phyloP scores from a whole-genome alignment of 2,329 filamentous ascomycete species.

The Chaetothyriales sp. region DNA sequence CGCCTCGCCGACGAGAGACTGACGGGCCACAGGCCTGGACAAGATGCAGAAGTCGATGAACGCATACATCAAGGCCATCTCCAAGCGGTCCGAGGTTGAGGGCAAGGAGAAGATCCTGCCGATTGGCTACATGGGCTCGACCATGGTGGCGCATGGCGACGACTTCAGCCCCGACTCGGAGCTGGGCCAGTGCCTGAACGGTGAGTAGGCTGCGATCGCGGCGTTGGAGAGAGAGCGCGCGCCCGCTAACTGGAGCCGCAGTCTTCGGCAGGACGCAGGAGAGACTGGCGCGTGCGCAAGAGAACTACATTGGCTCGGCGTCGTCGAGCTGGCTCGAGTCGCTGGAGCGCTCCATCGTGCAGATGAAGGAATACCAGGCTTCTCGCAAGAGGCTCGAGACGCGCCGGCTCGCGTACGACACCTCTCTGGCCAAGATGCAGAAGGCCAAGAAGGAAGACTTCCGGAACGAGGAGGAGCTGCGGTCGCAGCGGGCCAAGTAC shows the following conservation, averaged over 20 bases:
- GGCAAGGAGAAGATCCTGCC: constrained; percentile 81
- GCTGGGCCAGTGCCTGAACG: constrained; percentile 72
- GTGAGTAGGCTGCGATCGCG: constrained; percentile 31
- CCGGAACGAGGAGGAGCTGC: constrained; percentile 80
- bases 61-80: constrained; percentile 74
- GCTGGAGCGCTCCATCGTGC: constrained; percentile 73
- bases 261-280: constrained; percentile 77
- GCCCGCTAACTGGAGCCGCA: constrained; percentile 22
- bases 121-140: constrained; percentile 63
- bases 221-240: too few species aligned
- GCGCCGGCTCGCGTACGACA: constrained; percentile 78
- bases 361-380: constrained; percentile 95
- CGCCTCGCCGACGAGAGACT: not conserved
- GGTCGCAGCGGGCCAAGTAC: constrained; percentile 84
- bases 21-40: constrained; percentile 58
- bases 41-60: constrained; percentile 76
- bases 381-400: constrained; percentile 90
- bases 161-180: constrained; percentile 86
- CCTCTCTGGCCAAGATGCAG: constrained; percentile 76
- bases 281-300: constrained; percentile 71
- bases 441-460: constrained; percentile 92
- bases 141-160: constrained; percentile 79
- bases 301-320: constrained; percentile 63
- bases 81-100: constrained; percentile 69
- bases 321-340: constrained; percentile 80